Percentiles rank a stretch among this genome's conserved stretches.
These are phyloP conservation scores for Lactarius akahatsu DNA, from an alignment of 768 basidiomycete species.

Conservation along the genomic window DNA sequence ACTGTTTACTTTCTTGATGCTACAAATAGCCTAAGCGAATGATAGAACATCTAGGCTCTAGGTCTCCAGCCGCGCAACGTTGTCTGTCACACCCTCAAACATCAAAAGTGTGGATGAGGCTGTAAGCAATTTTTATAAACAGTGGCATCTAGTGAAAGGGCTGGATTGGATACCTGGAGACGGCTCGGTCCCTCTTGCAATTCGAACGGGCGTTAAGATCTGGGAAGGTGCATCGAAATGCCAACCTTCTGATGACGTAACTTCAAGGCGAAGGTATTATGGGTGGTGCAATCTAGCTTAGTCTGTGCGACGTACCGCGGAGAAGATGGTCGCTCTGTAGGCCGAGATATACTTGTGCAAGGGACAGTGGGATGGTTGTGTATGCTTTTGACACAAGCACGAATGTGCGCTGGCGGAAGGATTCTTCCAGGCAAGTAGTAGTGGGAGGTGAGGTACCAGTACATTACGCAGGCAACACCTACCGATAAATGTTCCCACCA, in stretches of 20 bases:
- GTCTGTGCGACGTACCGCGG: slow-evolving; percentile 33
- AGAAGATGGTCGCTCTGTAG: slow-evolving; percentile 39
- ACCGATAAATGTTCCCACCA: slow-evolving; percentile 57
- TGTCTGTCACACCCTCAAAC: slow-evolving; percentile 52
- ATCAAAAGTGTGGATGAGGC: slow-evolving; percentile 48
- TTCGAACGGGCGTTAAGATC: slow-evolving; percentile 43
- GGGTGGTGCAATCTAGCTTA: slow-evolving; percentile 14
- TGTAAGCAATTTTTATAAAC: slow-evolving; percentile 23
- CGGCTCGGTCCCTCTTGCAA: neutral
- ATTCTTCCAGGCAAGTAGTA: slow-evolving; percentile 39
- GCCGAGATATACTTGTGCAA: slow-evolving; percentile 60
- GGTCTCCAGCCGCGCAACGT: slow-evolving; percentile 41
- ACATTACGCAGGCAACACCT: neutral
- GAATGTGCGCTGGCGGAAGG: slow-evolving; percentile 59
- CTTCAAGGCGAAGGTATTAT: slow-evolving; percentile 34
- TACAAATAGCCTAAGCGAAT: neutral
- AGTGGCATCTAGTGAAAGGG: neutral
- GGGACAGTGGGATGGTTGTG: slow-evolving; percentile 52
- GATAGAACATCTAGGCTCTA: slow-evolving; percentile 13
- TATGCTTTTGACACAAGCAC: slow-evolving; percentile 62
- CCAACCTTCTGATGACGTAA: slow-evolving; percentile 49
- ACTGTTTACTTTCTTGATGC: neutral
- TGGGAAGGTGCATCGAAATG: slow-evolving; percentile 47
- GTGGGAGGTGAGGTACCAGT: neutral
- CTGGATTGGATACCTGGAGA: slow-evolving; percentile 6